These are phyloP conservation scores for Solanum chaucha DNA, from an alignment of 257 asterid genomes.

Conservation along the genomic window DNA sequence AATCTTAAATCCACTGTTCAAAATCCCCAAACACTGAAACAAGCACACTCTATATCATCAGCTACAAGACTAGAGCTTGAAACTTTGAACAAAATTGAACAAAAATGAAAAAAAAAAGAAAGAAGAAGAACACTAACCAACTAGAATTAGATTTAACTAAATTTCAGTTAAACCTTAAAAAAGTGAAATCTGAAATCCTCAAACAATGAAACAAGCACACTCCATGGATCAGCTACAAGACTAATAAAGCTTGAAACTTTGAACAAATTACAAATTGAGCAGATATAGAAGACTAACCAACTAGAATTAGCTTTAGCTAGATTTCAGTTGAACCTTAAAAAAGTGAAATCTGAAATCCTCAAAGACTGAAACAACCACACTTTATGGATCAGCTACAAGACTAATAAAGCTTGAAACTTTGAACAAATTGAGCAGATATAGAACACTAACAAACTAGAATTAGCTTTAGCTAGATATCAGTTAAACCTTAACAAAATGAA, in stretches of 20 bases:
- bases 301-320: background rate
- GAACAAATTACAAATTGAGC: background rate
- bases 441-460: background rate
- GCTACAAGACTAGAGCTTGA: background rate
- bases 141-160: background rate
- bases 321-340: background rate
- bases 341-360: background rate
- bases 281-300: background rate
- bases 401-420: background rate
- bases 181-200: background rate
- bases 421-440: background rate
- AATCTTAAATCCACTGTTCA: background rate
- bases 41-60: background rate
- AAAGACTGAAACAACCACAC: background rate
- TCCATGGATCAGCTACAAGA: background rate
- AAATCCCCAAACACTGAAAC: background rate
- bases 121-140: background rate
- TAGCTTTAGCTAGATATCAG: background rate
- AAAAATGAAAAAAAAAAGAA: too few species aligned
- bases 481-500: background rate
- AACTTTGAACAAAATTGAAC: background rate
- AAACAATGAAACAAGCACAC: background rate
- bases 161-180: background rate
- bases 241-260: background rate
- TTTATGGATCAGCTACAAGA: background rate